A percentile compares a stretch with the other conserved stretches of the same genome.
Conservation (phyloP, 2,329 filamentous ascomycete species). For the Curvularia sp. region DNA sequence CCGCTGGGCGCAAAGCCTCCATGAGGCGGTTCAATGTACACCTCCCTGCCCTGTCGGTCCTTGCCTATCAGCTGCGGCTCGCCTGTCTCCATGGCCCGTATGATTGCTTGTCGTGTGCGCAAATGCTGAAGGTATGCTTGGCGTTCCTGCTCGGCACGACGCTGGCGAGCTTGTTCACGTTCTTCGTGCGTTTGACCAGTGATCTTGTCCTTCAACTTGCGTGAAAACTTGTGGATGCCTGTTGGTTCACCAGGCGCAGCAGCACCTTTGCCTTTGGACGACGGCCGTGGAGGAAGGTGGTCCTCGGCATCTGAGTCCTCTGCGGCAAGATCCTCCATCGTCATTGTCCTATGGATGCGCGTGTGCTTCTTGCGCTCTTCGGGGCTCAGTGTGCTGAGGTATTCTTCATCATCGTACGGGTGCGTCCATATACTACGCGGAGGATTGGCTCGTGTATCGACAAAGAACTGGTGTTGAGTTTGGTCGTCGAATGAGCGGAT, state of each 20-base stretch:
- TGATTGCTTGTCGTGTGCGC: slow-evolving; percentile 59
- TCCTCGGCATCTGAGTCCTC: slow-evolving; percentile 45
- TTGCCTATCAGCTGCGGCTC: slow-evolving; percentile 63
- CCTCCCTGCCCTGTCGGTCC: slow-evolving; percentile 60
- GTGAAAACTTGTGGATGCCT: slow-evolving; percentile 57
- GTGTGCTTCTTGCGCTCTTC: slow-evolving; percentile 59
- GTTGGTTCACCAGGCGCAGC: slow-evolving; percentile 31
- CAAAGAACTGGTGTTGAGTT: slow-evolving; percentile 67
- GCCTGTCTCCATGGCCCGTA: slow-evolving; percentile 60
- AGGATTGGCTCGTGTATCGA: slow-evolving; percentile 62
- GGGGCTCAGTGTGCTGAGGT: slow-evolving; percentile 56
- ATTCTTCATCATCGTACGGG: slow-evolving; percentile 66
- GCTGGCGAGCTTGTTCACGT: slow-evolving; percentile 55
- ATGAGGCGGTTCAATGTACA: slow-evolving; percentile 65
- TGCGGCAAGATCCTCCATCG: slow-evolving; percentile 57
- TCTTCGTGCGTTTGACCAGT: slow-evolving; percentile 64
- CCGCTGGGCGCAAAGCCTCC: slow-evolving; percentile 36
- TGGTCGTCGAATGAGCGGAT: slow-evolving; percentile 62
- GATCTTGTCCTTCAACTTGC: slow-evolving; percentile 66
- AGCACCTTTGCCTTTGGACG: slow-evolving; percentile 12
- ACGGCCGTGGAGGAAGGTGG: slow-evolving; percentile 23
- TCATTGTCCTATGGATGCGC: slow-evolving; percentile 46
- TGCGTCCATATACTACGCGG: slow-evolving; percentile 68
- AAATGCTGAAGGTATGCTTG: slow-evolving; percentile 62
- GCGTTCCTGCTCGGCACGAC: slow-evolving; percentile 59